Evolutionary conservation across 129 eudicot genomes (phyloP), one percentile per base, ranked within the genome.

Genomic region (Flaveria bidentis): DNA sequence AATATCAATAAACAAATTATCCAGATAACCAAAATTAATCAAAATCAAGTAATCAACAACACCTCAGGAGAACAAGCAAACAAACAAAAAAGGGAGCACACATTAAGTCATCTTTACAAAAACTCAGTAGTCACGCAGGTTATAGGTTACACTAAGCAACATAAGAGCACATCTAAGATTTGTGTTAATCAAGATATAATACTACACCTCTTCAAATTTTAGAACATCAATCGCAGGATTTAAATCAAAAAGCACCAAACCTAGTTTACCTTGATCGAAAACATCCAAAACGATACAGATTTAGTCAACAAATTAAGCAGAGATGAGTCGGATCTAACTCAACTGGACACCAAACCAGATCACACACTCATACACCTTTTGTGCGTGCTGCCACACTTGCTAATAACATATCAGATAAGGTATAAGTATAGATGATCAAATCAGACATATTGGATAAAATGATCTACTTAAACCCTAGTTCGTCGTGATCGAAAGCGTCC

Each of bases 271-370:
- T 69, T 15, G 61, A 57, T 57, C 69, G 5, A 17, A 14, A 67
- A 12, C 22, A 56, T 2, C 9, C 12, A 2, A 78, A 30, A 4
- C 53, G 9, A 50, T 33, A 71, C 45, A 60, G 46, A 33, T 20
- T 46, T 10, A 1, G 66, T 60, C 49, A 51, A 62, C 73, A 62
- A 62, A 61, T 2, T 52, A 79, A 39, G 17, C 42, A 56, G 6
- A 56, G 2, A 26, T 16, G 8, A 17, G 39, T 58, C 77, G 71
- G 82, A 78, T 78, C 82, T 69, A 78, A 47, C 65, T 46, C 44
- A 71, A 45, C 9, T 46, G 55, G 23, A 76, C 18, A 36, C 51
- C 73, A 33, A 65, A 18, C 23, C 65, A 66, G 18, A 66, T 66
- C 28, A 49, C 41, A 36, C 41, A 36, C 41, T 36, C 41, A 36